phyloP scores from a whole-genome alignment of 768 basidiomycete genomes.

The Boletus subparvulus region DNA sequence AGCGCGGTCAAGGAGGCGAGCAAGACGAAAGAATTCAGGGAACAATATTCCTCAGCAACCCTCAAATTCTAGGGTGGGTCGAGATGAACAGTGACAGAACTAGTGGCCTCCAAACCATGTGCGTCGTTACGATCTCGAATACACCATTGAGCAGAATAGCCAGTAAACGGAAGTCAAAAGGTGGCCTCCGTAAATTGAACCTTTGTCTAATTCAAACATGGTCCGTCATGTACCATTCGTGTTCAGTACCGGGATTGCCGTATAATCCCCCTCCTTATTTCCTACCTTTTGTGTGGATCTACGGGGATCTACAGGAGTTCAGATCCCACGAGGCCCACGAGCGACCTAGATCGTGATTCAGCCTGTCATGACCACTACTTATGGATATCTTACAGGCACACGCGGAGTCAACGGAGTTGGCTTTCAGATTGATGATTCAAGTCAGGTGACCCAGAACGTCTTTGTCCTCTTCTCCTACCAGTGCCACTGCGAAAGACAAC shows the following conservation, averaged over 20 bases:
- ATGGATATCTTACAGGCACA: background rate
- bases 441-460: constrained; percentile 5
- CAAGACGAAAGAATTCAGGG: constrained; percentile 18
- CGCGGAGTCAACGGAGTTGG: constrained; percentile 6
- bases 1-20: constrained; percentile 15
- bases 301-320: background rate
- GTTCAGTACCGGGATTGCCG: background rate
- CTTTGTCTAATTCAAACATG: background rate
- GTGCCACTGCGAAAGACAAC: constrained; percentile 14
- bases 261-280: background rate
- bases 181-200: background rate
- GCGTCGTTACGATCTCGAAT: background rate
- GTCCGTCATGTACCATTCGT: background rate
- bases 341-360: background rate
- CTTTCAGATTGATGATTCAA: background rate
- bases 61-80: too few species aligned
- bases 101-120: background rate
- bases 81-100: too few species aligned
- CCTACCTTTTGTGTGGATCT: background rate
- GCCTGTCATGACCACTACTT: background rate
- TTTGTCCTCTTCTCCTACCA: constrained; percentile 3
- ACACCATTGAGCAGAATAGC: background rate
- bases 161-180: background rate
- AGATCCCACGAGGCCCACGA: background rate
- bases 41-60: background rate